Conservation (phyloP, 345 rosid species). For the Cardamine resedifolia region DNA sequence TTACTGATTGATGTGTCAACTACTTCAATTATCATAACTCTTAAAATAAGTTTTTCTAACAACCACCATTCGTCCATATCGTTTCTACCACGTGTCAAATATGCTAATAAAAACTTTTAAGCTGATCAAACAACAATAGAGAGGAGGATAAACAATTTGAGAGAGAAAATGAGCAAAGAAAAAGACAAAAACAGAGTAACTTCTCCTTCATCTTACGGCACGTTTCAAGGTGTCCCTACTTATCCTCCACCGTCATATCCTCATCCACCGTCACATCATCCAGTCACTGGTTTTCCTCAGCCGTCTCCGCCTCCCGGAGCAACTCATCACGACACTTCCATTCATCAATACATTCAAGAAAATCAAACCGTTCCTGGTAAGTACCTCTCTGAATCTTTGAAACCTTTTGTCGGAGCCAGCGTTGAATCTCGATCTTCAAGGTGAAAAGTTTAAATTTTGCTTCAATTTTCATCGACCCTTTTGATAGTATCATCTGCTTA, state of each 20-base stretch:
- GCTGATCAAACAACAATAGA: constrained; percentile 2
- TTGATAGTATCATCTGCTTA: neutral
- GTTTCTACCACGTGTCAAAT: neutral
- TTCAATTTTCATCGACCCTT: neutral
- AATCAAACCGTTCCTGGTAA: constrained; percentile 76
- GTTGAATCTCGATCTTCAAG: neutral
- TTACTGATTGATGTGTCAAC: constrained; percentile 18
- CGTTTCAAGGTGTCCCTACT: constrained; percentile 87
- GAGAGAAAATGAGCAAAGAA: constrained; percentile 31
- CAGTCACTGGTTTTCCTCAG: constrained; percentile 70
- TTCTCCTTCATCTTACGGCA: constrained; percentile 62
- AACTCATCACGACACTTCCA: constrained; percentile 32
- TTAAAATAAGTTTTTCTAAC: neutral
- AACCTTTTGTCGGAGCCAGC: neutral
- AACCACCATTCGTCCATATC: constrained; percentile 13
- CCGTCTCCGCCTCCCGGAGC: constrained; percentile 74
- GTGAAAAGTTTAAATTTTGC: neutral
- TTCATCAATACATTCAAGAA: constrained; percentile 53
- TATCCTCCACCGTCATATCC: constrained; percentile 48
- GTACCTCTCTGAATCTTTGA: neutral
- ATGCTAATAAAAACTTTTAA: neutral
- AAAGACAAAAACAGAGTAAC: constrained; percentile 41
- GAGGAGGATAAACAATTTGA: neutral
- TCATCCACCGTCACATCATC: constrained; percentile 33
- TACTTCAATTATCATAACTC: constrained; percentile 1